Evolutionary conservation across 2,329 filamentous ascomycete genomes (phyloP), one percentile per base, ranked within the genome.

Genomic region (Trichothecium sympodiale): DNA sequence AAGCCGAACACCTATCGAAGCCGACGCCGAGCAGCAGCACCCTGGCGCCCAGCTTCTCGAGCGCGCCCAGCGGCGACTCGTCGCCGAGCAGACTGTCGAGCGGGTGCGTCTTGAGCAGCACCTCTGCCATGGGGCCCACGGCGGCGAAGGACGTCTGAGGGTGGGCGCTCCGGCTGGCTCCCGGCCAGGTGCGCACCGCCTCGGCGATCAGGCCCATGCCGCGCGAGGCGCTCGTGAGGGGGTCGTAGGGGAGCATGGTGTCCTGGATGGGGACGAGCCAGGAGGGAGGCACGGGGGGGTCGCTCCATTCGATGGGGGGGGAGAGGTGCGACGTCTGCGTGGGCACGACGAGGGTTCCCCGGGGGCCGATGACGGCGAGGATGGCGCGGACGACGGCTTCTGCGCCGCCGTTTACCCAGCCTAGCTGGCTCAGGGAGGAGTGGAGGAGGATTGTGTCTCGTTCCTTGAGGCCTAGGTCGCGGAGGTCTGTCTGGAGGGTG

Each of bases 141-240:
- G 41, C 42, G 10, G 43, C 41, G 18, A 37, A 40, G 16, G 35
- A 43, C 2, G 44, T 46, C 39, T 45, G 44, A 3, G 44, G 44
- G 20, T 46, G 44, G 2, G 10, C 43, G 23, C 43, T 45, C 29
- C 44, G 36, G 7, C 33, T 6, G 8, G 38, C 37, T 3, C 41
- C 41, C 3, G 43, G 44, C 43, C 43, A 45, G 14, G 36, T 41
- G 12, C 43, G 38, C 26, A 41, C 14, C 10, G 34, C 39, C 32
- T 45, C 43, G 1, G 41, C 26, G 15, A 44, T 32, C 4, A 36
- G 28, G n/a, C 44, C 44, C 29, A 46, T 38, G 3, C 23, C 30
- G 6, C 42, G 32, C 4, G 41, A 36, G 8, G 33, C 31, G 0
- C 37, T 32, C 8, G 35, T 40, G 5, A 23, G 31, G 13, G 39